A percentile compares a stretch with the other conserved stretches of the same genome.
Evolutionary conservation across 306 rosid species (phyloP).

Genomic region (Pueraria montana): DNA sequence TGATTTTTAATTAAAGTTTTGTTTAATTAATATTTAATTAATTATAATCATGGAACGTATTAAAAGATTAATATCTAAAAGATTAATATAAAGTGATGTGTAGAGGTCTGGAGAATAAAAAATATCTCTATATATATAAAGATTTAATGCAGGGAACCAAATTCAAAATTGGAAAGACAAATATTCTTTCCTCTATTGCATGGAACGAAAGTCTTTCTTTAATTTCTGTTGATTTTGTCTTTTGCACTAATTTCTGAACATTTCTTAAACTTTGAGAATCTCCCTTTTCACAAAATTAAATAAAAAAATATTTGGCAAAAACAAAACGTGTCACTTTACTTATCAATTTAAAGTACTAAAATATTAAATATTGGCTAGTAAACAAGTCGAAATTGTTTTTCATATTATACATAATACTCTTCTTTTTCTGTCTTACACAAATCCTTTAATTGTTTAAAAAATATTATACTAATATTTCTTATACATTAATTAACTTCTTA

Average conservation of each 20-base stretch:
- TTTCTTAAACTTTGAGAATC: neutral
- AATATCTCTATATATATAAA: no score
- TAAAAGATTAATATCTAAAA: neutral
- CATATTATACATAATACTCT: no score
- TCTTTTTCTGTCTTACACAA: no score
- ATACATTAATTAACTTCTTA: no score
- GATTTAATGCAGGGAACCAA: neutral
- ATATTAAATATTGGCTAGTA: no score
- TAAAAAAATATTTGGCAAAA: neutral
- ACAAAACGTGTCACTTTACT: neutral
- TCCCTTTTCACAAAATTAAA: neutral
- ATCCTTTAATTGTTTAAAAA: no score
- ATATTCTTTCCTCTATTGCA: neutral
- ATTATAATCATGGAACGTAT: neutral
- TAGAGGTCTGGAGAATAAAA: neutral
- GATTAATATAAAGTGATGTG: neutral
- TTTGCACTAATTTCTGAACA: neutral
- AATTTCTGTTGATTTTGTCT: constrained; percentile 4
- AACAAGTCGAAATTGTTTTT: no score
- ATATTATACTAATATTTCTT: no score
- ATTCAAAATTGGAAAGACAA: neutral
- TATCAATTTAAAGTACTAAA: neutral
- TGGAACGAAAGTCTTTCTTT: neutral
- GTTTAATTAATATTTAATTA: neutral
- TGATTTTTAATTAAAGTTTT: neutral